These are phyloP conservation scores for Astragalus membranaceus DNA, from an alignment of 306 rosid species.

Conservation along the genomic window DNA sequence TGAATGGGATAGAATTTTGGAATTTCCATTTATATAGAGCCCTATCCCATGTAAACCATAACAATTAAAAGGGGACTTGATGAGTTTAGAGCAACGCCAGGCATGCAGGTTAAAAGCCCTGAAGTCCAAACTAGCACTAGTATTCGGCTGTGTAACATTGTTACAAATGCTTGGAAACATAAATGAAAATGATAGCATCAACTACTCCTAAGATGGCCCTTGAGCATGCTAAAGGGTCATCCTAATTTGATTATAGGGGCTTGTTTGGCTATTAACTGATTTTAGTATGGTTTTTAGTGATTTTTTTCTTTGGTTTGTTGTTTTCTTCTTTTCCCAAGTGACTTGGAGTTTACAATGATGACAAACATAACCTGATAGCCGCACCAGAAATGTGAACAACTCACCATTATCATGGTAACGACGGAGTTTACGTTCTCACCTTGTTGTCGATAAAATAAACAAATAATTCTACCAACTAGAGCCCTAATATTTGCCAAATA, in stretches of 20 bases:
- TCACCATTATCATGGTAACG: no score
- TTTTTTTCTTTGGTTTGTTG: background rate
- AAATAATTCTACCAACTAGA: background rate
- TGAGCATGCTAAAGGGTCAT: conserved; percentile 6
- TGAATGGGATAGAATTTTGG: background rate
- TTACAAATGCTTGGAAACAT: background rate
- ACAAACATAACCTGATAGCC: background rate
- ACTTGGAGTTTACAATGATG: background rate
- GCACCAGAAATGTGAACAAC: no score
- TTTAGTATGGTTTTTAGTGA: conserved; percentile 1
- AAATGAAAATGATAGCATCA: background rate
- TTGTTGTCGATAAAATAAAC: background rate
- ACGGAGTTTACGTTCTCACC: background rate
- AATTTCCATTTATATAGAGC: background rate
- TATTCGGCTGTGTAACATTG: background rate
- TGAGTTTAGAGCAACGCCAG: background rate
- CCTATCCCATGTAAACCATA: background rate
- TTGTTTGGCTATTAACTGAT: conserved; percentile 5
- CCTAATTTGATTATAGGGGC: background rate
- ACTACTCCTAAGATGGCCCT: background rate
- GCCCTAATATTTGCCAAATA: background rate
- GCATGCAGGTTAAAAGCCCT: background rate
- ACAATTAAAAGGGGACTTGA: no score
- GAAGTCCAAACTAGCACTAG: background rate
- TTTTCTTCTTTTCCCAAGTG: background rate